These are phyloP conservation scores for Annona squamosa DNA, from an alignment of 164 flowering plant species.

Conservation along the genomic window DNA sequence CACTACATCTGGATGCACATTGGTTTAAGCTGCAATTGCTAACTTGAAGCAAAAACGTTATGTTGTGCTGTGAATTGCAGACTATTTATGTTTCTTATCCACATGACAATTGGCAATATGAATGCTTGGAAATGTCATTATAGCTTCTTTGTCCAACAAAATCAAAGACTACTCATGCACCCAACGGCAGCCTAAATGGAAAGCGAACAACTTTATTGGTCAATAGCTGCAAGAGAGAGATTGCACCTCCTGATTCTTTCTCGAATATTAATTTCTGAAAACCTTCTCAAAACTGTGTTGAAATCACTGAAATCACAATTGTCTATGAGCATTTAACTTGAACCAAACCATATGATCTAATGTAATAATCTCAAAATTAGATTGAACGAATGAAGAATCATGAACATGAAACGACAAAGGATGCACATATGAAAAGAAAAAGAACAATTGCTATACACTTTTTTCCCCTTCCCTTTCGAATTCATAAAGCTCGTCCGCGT, in stretches of 20 bases:
- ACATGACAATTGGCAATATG: not conserved
- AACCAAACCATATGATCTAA: not conserved
- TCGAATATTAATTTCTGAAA: not conserved
- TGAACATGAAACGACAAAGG: too few species aligned
- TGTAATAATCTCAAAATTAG: too few species aligned
- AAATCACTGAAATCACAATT: not conserved
- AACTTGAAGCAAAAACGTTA: not conserved
- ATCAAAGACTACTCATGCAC: not conserved
- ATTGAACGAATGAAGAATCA: too few species aligned
- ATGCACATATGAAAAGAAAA: too few species aligned
- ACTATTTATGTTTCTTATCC: not conserved
- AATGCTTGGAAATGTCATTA: not conserved
- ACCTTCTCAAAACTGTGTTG: not conserved
- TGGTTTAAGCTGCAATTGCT: not conserved
- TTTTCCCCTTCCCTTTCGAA: too few species aligned
- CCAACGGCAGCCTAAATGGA: not conserved
- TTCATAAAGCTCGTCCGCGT: too few species aligned
- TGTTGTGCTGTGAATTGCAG: not conserved
- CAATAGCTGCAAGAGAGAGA: not conserved
- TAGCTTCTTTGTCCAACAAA: not conserved
- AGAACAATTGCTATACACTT: too few species aligned
- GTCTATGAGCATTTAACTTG: not conserved
- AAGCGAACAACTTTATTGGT: not conserved
- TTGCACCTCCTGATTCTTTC: not conserved
- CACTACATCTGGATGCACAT: not conserved